phyloP scores from a whole-genome alignment of 768 basidiomycete genomes.

The Leccinum rimulosum region DNA sequence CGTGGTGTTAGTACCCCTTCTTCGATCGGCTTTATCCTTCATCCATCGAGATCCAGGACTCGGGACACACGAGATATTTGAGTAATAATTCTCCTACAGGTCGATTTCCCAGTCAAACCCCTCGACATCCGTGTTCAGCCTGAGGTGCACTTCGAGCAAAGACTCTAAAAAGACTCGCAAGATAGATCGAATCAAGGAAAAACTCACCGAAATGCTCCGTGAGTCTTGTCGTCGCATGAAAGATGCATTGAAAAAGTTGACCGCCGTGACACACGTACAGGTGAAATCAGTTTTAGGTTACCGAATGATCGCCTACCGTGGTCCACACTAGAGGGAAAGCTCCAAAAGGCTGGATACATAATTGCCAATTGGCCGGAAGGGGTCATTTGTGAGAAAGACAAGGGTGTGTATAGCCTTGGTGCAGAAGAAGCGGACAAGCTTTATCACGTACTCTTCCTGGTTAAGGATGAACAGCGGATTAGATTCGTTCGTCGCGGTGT shows the following conservation, averaged over 20 bases:
- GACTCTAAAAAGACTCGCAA: background rate
- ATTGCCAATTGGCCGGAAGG: background rate
- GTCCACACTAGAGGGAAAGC: background rate
- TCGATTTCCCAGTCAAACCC: background rate
- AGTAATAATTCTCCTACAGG: background rate
- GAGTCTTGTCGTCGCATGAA: background rate
- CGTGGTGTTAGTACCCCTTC: background rate
- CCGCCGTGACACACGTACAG: background rate
- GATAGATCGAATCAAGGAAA: background rate
- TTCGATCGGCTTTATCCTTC: background rate
- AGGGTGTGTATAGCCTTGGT: background rate
- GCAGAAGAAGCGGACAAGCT: background rate
- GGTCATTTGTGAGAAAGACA: background rate
- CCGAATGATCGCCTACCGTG: background rate
- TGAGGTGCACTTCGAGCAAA: background rate
- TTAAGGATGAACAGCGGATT: background rate
- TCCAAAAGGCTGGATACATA: background rate
- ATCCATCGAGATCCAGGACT: too few species aligned
- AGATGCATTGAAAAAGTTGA: background rate
- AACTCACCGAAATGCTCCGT: background rate
- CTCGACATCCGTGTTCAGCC: background rate
- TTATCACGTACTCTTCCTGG: background rate
- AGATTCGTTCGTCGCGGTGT: background rate
- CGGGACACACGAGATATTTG: background rate
- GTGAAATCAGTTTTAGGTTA: background rate